Evolutionary conservation across 768 basidiomycete species (phyloP).

Genomic region (Amanita rubescens): DNA sequence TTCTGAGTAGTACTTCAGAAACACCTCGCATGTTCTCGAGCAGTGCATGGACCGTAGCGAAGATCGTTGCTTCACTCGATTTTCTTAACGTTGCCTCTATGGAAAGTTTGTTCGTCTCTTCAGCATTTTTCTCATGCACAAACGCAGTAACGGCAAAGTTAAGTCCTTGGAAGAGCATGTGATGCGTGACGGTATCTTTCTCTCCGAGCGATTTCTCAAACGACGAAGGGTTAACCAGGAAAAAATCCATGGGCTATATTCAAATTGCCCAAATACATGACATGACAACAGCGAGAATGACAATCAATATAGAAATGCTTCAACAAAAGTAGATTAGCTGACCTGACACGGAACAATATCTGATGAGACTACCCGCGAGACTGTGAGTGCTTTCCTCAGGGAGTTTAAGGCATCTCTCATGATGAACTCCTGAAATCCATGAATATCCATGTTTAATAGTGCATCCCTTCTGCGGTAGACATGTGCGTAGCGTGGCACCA

Average conservation of each 20-base stretch:
- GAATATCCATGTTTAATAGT: background rate
- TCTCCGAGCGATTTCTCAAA: constrained; percentile 17
- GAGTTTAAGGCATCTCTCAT: background rate
- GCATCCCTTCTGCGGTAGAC: background rate
- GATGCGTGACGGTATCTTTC: constrained; percentile 22
- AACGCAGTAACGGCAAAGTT: constrained; percentile 35
- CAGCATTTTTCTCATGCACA: constrained; percentile 24
- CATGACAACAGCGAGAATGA: constrained; percentile 12
- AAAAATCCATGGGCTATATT: constrained; percentile 46
- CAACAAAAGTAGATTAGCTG: constrained; percentile 15
- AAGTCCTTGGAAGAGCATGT: constrained; percentile 32
- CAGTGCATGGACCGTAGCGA: background rate
- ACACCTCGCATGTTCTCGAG: background rate
- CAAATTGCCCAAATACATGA: constrained; percentile 13
- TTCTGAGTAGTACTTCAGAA: background rate
- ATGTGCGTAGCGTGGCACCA: background rate
- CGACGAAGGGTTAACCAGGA: constrained; percentile 31
- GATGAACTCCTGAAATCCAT: background rate
- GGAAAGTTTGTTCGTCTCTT: background rate
- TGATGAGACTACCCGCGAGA: constrained; percentile 22
- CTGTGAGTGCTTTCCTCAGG: constrained; percentile 1
- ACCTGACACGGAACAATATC: constrained; percentile 38
- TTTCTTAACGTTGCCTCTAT: background rate
- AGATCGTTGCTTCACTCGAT: background rate
- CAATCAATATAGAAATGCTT: constrained; percentile 13